These are phyloP conservation scores for Pyrenophora teres DNA, from an alignment of 2,329 filamentous ascomycete species.

Conservation along the genomic window DNA sequence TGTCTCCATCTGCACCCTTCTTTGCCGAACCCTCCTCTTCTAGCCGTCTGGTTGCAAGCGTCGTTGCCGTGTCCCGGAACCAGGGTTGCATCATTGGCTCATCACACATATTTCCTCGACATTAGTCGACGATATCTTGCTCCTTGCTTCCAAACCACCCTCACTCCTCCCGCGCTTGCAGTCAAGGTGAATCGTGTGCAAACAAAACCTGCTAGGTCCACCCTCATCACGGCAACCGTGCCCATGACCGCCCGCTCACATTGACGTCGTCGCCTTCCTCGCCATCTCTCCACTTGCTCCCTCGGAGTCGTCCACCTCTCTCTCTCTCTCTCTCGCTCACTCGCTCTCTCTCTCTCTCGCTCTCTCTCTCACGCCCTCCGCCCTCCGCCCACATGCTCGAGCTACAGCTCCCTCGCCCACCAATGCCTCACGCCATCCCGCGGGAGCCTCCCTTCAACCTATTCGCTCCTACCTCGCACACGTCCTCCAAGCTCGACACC, in stretches of 20 bases:
- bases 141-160: slow-evolving; percentile 32
- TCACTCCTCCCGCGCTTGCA: slow-evolving; percentile 23
- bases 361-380: neutral
- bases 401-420: slow-evolving; percentile 48
- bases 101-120: slow-evolving; percentile 29
- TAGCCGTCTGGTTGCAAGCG: slow-evolving; percentile 15
- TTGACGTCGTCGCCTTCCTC: slow-evolving; percentile 16
- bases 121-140: slow-evolving; percentile 41
- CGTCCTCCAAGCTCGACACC: slow-evolving; percentile 35
- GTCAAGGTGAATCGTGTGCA: slow-evolving; percentile 25
- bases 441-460: slow-evolving; percentile 43
- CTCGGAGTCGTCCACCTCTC: slow-evolving; percentile 6
- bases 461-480: slow-evolving; percentile 32
- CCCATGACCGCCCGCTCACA: slow-evolving; percentile 23
- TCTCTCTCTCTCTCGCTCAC: no score
- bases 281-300: slow-evolving; percentile 5
- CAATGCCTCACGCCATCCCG: slow-evolving; percentile 49
- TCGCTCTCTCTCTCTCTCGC: no score
- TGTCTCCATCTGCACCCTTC: slow-evolving; percentile 20
- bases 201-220: slow-evolving; percentile 14
- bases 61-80: slow-evolving; percentile 28
- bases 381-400: slow-evolving; percentile 45
- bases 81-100: slow-evolving; percentile 39
- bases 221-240: slow-evolving; percentile 11
- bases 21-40: slow-evolving; percentile 21